These are phyloP conservation scores for Boletus subluridellus DNA, from an alignment of 1,284 basidiomycete species.

Conservation along the genomic window DNA sequence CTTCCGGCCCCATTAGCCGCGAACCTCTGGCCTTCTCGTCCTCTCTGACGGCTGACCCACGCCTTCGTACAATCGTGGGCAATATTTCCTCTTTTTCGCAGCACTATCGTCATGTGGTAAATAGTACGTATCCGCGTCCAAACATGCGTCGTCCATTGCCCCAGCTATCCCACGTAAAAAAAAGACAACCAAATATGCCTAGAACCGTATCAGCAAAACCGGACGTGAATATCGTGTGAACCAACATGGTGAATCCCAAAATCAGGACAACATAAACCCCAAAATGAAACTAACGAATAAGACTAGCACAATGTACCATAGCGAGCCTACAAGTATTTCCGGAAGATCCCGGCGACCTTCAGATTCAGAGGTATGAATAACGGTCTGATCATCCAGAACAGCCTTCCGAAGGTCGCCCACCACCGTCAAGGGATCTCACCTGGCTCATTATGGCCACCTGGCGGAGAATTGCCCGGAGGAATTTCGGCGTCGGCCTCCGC, in stretches of 20 bases:
- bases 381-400: conserved; percentile 45
- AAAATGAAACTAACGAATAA: conserved; percentile 23
- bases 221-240: conserved; percentile 18
- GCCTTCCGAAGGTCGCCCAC: conserved; percentile 55
- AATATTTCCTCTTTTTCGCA: not conserved
- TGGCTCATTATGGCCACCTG: conserved; percentile 17
- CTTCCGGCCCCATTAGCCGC: conserved; percentile 25
- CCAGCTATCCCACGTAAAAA: conserved; percentile 23
- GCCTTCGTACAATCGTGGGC: not conserved
- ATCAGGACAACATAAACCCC: conserved; percentile 24
- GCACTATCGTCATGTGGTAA: conserved; percentile 4
- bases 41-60: not conserved
- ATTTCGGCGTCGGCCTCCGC: not conserved
- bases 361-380: conserved; percentile 47
- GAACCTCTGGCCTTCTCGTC: conserved; percentile 20
- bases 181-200: not conserved
- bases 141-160: conserved; percentile 17
- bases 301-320: conserved; percentile 13
- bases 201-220: not conserved
- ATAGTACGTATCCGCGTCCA: conserved; percentile 17
- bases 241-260: conserved; percentile 16
- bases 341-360: conserved; percentile 58
- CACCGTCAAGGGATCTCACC: conserved; percentile 44
- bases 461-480: conserved; percentile 6
- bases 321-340: conserved; percentile 39